Percentiles rank a stretch among this genome's conserved stretches.
phyloP scores from a whole-genome alignment of 192 early-diverging fungal genomes.

The Allomyces arbusculus region DNA sequence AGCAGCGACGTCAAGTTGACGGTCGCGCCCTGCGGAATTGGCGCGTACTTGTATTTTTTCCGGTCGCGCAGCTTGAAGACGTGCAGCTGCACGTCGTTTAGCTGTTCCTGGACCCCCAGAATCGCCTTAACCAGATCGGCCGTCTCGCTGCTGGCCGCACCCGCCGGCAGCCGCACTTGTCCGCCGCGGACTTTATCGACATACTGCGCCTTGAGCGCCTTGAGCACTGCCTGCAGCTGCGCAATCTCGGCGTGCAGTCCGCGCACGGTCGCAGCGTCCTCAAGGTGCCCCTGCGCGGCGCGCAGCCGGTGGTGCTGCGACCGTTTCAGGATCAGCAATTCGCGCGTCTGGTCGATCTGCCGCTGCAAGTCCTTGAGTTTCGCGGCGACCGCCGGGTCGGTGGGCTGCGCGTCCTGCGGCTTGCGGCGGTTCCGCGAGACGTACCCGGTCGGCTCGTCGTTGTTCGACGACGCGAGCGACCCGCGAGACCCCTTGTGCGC shows the following conservation, averaged over 20 bases:
- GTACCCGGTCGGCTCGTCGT: background rate
- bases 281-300: background rate
- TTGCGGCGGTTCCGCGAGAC: background rate
- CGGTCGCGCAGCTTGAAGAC: background rate
- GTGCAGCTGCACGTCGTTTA: background rate
- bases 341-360: background rate
- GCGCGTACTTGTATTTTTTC: background rate
- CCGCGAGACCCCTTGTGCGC: background rate
- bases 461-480: background rate
- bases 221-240: background rate
- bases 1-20: background rate
- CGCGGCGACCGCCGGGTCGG: background rate
- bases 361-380: background rate
- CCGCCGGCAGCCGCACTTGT: background rate
- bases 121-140: background rate
- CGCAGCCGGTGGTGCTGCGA: background rate
- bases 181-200: background rate
- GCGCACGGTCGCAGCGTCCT: background rate
- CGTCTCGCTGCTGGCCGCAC: background rate
- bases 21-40: background rate
- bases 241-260: background rate
- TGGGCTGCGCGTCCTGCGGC: background rate
- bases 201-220: background rate
- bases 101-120: background rate
- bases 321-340: background rate